Conservation (phyloP, 345 rosid genomes). For the Trapa bicornis region DNA sequence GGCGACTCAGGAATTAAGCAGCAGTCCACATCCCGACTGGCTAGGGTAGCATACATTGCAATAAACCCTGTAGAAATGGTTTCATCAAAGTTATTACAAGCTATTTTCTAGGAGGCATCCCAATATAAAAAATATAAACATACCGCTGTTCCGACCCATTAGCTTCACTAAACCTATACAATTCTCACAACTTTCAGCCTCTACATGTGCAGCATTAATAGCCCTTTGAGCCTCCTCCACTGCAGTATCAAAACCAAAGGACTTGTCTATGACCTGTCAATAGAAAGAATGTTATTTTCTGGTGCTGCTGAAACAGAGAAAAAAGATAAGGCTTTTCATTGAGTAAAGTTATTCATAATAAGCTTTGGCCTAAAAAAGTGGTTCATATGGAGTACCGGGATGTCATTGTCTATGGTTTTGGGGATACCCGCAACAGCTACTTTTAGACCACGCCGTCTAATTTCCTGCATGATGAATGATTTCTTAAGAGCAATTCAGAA, state of each 20-base stretch:
- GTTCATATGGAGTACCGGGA: conserved; percentile 43
- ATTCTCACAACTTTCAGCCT: conserved; percentile 61
- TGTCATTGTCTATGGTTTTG: conserved; percentile 87
- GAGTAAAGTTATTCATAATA: too few relatives aligned
- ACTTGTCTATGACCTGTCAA: conserved; percentile 73
- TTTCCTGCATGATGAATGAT: conserved; percentile 39
- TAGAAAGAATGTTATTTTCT: conserved; percentile 2
- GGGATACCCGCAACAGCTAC: conserved; percentile 84
- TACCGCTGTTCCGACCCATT: conserved; percentile 84
- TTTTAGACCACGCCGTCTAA: conserved; percentile 66
- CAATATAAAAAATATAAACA: conserved; percentile 12
- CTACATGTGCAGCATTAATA: conserved; percentile 86
- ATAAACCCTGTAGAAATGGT: conserved; percentile 41
- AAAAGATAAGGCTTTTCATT: not conserved
- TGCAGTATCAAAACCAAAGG: conserved; percentile 89
- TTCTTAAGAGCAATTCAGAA: not conserved
- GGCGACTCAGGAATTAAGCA: conserved; percentile 96
- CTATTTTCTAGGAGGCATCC: not conserved
- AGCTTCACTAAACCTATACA: conserved; percentile 86
- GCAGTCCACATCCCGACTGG: conserved; percentile 87
- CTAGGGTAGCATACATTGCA: conserved; percentile 77
- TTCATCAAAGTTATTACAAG: not conserved
- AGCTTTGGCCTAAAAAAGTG: not conserved
- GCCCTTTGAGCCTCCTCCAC: conserved; percentile 98
- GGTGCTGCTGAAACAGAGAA: not conserved